These are phyloP conservation scores for Fusarium piperis DNA, from an alignment of 2,329 filamentous ascomycete genomes.

Conservation along the genomic window DNA sequence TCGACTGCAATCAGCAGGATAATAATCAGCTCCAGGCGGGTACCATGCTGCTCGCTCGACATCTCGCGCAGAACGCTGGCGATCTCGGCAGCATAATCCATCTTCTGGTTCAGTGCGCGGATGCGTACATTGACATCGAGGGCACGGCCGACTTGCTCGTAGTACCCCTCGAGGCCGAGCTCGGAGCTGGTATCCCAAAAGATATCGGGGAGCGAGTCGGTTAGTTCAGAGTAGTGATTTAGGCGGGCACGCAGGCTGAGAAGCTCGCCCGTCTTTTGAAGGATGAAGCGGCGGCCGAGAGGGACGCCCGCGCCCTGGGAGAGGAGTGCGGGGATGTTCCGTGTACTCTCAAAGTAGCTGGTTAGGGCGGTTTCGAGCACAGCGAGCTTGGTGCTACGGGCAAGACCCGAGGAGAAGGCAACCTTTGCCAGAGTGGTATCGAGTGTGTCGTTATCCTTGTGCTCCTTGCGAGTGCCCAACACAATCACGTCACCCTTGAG, in stretches of 20 bases:
- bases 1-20: conserved; percentile 94
- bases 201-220: conserved; percentile 91
- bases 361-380: conserved; percentile 86
- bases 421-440: conserved; percentile 87
- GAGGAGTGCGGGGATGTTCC: conserved; percentile 81
- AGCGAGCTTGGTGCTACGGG: conserved; percentile 91
- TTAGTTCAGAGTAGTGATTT: conserved; percentile 96
- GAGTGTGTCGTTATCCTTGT: conserved; percentile 55
- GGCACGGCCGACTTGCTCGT: conserved; percentile 89
- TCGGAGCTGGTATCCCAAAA: conserved; percentile 96
- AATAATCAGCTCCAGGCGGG: conserved; percentile 93
- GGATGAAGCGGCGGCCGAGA: conserved; percentile 75
- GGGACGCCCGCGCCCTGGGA: conserved; percentile 65
- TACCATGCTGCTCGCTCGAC: conserved; percentile 88
- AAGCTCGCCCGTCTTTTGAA: conserved; percentile 93
- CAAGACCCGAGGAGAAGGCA: conserved; percentile 93
- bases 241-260: conserved; percentile 89
- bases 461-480: conserved; percentile 76
- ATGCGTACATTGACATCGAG: conserved; percentile 93
- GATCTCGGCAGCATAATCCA: conserved; percentile 97
- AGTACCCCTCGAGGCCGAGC: conserved; percentile 91
- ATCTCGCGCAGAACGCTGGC: conserved; percentile 88
- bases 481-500: conserved; percentile 91
- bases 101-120: conserved; percentile 92
- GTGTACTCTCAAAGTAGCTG: conserved; percentile 87